Conservation (phyloP, 805 yeast genomes). For the Candida wancherniae region DNA sequence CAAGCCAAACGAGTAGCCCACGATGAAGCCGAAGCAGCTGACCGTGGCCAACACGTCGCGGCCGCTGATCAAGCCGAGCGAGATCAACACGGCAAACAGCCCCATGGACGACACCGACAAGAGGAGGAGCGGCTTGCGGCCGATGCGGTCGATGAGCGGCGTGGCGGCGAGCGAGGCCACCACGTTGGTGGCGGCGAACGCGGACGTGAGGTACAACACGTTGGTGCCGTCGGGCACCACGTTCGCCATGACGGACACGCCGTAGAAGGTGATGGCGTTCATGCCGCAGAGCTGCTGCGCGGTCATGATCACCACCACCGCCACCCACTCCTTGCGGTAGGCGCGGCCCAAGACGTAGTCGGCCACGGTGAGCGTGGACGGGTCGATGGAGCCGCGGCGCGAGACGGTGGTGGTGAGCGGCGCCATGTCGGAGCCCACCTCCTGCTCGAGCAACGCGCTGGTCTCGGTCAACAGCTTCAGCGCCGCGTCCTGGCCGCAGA, state of each 20-base stretch:
- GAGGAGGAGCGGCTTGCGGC: slow-evolving; percentile 25
- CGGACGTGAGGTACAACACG: slow-evolving; percentile 16
- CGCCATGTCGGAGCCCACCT: neutral
- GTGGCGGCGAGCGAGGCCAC: slow-evolving; percentile 14
- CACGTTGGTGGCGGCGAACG: slow-evolving; percentile 18
- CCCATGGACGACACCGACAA: slow-evolving; percentile 22
- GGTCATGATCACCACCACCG: slow-evolving; percentile 33
- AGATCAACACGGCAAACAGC: slow-evolving; percentile 22
- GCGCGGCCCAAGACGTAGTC: slow-evolving; percentile 19
- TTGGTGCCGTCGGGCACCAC: slow-evolving; percentile 12
- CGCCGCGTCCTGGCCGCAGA: slow-evolving; percentile 8
- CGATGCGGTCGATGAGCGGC: slow-evolving; percentile 18
- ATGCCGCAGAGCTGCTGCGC: slow-evolving; percentile 33
- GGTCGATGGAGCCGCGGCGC: neutral
- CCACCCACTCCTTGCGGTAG: slow-evolving; percentile 24
- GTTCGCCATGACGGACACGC: slow-evolving; percentile 18
- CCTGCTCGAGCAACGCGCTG: slow-evolving; percentile 4
- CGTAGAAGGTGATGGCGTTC: slow-evolving; percentile 24
- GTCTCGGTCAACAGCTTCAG: slow-evolving; percentile 1
- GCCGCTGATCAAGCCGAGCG: slow-evolving; percentile 19
- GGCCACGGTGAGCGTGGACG: neutral
- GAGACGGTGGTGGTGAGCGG: neutral
- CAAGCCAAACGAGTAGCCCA: slow-evolving; percentile 32
- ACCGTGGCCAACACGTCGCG: slow-evolving; percentile 19
- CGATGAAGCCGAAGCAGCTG: slow-evolving; percentile 29